Conservation (phyloP, 768 basidiomycete genomes). For the Multifurca ochricompacta region DNA sequence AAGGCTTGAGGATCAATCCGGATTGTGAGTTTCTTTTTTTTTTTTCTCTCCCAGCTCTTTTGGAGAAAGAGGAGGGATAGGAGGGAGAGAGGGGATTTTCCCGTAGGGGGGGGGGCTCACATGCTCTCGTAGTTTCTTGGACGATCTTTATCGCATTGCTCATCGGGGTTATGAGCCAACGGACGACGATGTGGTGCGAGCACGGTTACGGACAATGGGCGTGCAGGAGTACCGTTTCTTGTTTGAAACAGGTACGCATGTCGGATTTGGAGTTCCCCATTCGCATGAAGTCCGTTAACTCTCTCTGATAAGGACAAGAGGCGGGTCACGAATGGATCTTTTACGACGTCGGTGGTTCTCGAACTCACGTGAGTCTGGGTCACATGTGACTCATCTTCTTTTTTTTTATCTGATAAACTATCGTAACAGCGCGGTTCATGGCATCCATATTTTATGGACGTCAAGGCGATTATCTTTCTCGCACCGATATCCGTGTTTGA, state of each 20-base stretch:
- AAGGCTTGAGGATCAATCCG: conserved; percentile 62
- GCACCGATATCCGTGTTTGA: conserved; percentile 77
- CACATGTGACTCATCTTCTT: background rate
- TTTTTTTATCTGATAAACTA: background rate
- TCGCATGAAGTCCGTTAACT: background rate
- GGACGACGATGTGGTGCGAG: conserved; percentile 72
- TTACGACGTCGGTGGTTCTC: conserved; percentile 67
- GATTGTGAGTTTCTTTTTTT: conserved; percentile 52
- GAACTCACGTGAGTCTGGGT: conserved; percentile 43
- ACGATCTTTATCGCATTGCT: conserved; percentile 8
- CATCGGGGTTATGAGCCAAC: conserved; percentile 38
- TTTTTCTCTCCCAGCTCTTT: background rate
- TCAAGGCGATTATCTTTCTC: conserved; percentile 80
- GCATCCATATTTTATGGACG: conserved; percentile 77
- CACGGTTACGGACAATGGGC: conserved; percentile 69
- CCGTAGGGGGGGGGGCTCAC: no score
- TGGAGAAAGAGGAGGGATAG: no score
- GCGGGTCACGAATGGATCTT: conserved; percentile 61
- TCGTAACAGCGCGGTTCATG: conserved; percentile 32
- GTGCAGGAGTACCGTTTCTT: conserved; percentile 67
- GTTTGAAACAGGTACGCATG: conserved; percentile 51
- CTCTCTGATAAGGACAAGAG: background rate
- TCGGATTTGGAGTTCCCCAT: background rate
- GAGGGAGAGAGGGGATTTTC: no score
- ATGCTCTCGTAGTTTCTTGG: conserved; percentile 7